These are phyloP conservation scores for Agrostemma githago DNA, from an alignment of 148 eudicot species.

Conservation along the genomic window DNA sequence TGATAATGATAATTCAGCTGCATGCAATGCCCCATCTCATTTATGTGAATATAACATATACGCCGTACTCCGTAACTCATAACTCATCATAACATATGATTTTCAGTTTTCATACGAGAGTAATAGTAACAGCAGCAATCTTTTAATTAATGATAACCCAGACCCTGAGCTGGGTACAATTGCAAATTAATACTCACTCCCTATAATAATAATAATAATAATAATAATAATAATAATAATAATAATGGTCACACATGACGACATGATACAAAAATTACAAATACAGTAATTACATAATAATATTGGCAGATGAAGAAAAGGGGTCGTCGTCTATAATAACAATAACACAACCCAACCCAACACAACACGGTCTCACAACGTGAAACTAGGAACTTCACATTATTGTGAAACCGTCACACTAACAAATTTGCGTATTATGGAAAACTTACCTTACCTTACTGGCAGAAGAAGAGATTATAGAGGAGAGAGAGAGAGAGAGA, in stretches of 20 bases:
- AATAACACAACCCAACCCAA: background rate
- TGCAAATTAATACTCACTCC: background rate
- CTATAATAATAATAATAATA: too few species aligned
- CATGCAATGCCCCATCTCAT: background rate
- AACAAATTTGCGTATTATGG: background rate
- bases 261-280: background rate
- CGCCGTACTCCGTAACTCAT: too few species aligned
- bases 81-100: background rate
- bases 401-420: background rate
- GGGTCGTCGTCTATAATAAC: background rate
- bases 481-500: too few species aligned
- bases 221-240: too few species aligned
- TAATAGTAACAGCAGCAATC: background rate
- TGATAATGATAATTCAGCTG: background rate
- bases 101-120: background rate
- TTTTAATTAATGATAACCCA: background rate
- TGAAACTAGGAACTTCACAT: too few species aligned
- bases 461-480: background rate
- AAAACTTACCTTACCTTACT: constrained; percentile 15
- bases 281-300: too few species aligned
- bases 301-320: constrained; percentile 8
- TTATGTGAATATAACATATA: background rate
- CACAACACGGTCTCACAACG: too few species aligned
- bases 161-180: background rate
- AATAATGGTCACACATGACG: background rate